Percentiles rank a stretch among this genome's conserved stretches.
These are phyloP conservation scores for Ophiostoma populinum DNA, from an alignment of 2,329 filamentous ascomycete species.

Conservation along the genomic window DNA sequence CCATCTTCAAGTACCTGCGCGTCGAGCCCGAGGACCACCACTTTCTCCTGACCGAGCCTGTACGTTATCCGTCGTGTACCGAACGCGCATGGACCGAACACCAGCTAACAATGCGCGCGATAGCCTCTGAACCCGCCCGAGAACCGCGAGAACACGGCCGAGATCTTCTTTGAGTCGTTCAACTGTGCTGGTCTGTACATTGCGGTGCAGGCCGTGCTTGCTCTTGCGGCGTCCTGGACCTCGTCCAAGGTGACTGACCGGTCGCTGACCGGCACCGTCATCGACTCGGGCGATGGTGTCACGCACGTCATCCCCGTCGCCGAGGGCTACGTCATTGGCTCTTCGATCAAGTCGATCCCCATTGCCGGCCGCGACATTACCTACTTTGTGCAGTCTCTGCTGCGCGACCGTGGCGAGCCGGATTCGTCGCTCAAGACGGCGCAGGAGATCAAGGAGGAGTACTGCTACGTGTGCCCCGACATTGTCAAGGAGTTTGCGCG, in stretches of 20 bases:
- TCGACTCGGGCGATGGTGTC: slow-evolving; percentile 96
- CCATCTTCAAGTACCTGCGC: slow-evolving; percentile 97
- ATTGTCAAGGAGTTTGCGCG: slow-evolving; percentile 96
- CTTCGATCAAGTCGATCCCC: slow-evolving; percentile 96
- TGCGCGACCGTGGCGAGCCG: slow-evolving; percentile 88
- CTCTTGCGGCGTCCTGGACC: slow-evolving; percentile 93
- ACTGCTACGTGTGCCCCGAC: slow-evolving; percentile 95
- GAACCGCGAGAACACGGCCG: slow-evolving; percentile 96
- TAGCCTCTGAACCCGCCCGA: slow-evolving; percentile 94
- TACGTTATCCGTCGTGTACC: too few relatives aligned
- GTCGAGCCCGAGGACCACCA: slow-evolving; percentile 98
- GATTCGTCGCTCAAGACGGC: slow-evolving; percentile 96
- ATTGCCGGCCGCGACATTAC: slow-evolving; percentile 97
- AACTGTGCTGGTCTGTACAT: slow-evolving; percentile 99
- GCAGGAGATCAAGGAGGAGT: slow-evolving; percentile 96
- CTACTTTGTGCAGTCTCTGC: slow-evolving; percentile 92
- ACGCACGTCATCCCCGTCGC: slow-evolving; percentile 98
- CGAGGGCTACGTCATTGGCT: slow-evolving; percentile 96
- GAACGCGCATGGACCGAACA: too few relatives aligned
- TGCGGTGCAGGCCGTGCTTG: slow-evolving; percentile 91
- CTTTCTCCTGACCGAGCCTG: slow-evolving; percentile 93
- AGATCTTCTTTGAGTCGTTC: slow-evolving; percentile 99
- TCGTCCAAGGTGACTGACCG: slow-evolving; percentile 95
- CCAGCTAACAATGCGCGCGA: not conserved
- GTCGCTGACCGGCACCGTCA: slow-evolving; percentile 91